These are phyloP conservation scores for Martiniozyma abietophila DNA, from an alignment of 805 yeast species.

Conservation along the genomic window DNA sequence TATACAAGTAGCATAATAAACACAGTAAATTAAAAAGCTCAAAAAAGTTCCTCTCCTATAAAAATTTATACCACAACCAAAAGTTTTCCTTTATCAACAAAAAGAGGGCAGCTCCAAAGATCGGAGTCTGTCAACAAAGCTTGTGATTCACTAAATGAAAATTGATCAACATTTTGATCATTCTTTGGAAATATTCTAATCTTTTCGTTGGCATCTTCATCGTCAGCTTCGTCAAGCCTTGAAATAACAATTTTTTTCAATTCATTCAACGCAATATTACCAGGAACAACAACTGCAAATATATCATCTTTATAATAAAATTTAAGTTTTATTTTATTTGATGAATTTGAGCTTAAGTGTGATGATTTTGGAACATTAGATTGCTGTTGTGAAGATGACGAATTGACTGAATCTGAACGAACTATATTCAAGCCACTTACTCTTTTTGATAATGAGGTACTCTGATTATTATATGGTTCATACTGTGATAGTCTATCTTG, in stretches of 20 bases:
- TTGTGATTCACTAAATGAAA: constrained; percentile 14
- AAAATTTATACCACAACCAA: constrained; percentile 18
- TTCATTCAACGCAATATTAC: constrained; percentile 16
- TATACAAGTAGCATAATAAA: too few relatives aligned
- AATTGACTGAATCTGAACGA: constrained; percentile 1
- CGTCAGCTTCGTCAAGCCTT: constrained; percentile 24
- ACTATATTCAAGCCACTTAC: constrained; percentile 4
- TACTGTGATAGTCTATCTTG: constrained; percentile 47
- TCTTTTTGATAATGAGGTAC: constrained; percentile 6
- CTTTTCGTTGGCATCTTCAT: constrained; percentile 15
- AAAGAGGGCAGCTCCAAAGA: constrained; percentile 20
- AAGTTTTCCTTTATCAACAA: constrained; percentile 28
- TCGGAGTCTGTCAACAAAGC: constrained; percentile 17
- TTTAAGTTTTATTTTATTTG: constrained; percentile 46
- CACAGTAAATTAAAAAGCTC: too few relatives aligned
- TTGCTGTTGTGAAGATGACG: not conserved
- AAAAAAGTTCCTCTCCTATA: too few relatives aligned
- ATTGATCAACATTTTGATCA: constrained; percentile 17
- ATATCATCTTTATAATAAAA: constrained; percentile 76
- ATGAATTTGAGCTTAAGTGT: constrained; percentile 6
- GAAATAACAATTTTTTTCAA: constrained; percentile 22
- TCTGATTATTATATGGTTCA: constrained; percentile 18
- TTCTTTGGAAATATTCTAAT: constrained; percentile 24
- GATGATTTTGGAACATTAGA: constrained; percentile 7
- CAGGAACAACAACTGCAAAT: constrained; percentile 46